phyloP scores from a whole-genome alignment of 768 basidiomycete species.

The Candolleomyces eurysporus region DNA sequence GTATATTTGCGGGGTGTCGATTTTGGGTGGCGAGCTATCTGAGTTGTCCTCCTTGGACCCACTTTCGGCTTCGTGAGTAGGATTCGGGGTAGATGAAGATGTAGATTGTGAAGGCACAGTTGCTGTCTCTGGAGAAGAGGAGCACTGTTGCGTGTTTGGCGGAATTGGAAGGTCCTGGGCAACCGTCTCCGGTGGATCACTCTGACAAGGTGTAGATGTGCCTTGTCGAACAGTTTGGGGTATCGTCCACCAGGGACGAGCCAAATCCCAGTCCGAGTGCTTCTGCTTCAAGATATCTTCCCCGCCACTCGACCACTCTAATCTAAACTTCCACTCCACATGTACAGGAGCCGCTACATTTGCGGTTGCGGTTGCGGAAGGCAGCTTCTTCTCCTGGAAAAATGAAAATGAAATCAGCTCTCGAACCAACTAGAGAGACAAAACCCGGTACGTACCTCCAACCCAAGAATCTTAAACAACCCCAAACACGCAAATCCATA shows the following conservation, averaged over 20 bases:
- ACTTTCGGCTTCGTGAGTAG: too few relatives aligned
- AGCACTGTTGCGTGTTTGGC: too few relatives aligned
- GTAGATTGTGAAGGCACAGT: not conserved
- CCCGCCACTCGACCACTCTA: constrained; percentile 50
- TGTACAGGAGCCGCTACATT: constrained; percentile 7
- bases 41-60: too few relatives aligned
- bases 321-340: constrained; percentile 44
- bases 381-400: not conserved
- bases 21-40: not conserved
- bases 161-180: not conserved
- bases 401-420: not conserved
- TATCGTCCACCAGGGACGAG: constrained; percentile 23
- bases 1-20: constrained; percentile 17
- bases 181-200: not conserved
- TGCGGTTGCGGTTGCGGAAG: not conserved
- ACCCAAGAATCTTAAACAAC: constrained; percentile 39
- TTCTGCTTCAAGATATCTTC: constrained; percentile 34
- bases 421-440: not conserved
- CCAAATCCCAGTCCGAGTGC: not conserved
- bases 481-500: constrained; percentile 45
- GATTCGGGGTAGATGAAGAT: too few relatives aligned
- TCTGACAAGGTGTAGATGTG: not conserved
- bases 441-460: constrained; percentile 29
- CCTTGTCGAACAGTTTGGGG: not conserved
- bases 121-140: not conserved